Conservation (phyloP, 139 green algal genomes). For the Chlorella sp. region DNA sequence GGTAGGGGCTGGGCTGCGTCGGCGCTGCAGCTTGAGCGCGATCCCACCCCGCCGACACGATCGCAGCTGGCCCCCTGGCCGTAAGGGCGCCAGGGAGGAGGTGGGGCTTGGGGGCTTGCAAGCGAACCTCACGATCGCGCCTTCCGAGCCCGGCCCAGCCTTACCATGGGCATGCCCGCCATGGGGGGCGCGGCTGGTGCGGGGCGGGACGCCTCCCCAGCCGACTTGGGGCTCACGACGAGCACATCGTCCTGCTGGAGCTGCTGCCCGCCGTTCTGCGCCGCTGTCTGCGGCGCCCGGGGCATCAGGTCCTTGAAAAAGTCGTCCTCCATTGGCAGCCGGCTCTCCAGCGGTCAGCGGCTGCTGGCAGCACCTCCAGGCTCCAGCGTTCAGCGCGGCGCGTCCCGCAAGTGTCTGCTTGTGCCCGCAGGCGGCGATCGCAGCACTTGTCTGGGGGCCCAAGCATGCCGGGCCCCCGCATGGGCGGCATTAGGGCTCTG, state of each 20-base stretch:
- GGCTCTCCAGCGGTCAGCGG: no score
- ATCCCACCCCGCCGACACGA: no score
- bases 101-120: no score
- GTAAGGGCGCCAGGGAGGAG: no score
- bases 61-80: not conserved
- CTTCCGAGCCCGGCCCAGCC: not conserved
- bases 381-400: no score
- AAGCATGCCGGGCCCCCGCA: no score
- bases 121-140: not conserved
- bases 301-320: slow-evolving; percentile 30
- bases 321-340: slow-evolving; percentile 15
- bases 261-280: not conserved
- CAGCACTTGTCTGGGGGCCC: no score
- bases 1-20: not conserved
- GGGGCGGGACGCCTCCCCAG: not conserved
- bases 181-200: not conserved
- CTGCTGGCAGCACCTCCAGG: no score
- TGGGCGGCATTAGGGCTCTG: no score
- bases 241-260: slow-evolving; percentile 3
- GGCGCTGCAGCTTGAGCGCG: not conserved
- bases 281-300: not conserved
- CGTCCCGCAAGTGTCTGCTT: no score
- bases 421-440: no score
- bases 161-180: slow-evolving; percentile 32
- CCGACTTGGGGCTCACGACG: not conserved